Evolutionary conservation across 2,329 filamentous ascomycete species (phyloP).

Genomic region (Malbranchea cinnamomea): DNA sequence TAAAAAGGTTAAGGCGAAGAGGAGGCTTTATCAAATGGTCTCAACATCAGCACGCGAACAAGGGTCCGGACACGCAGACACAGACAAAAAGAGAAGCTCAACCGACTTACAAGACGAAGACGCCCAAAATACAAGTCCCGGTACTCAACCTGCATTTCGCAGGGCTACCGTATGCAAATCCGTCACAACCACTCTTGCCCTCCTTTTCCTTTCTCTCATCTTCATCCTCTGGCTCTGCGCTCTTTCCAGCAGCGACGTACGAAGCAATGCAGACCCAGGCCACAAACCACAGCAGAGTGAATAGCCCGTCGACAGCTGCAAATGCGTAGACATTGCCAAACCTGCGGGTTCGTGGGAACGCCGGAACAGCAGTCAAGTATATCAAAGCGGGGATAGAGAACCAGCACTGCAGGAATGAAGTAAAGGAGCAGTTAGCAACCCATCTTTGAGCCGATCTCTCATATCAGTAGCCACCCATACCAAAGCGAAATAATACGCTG

Average conservation of each 20-base stretch:
- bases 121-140: constrained; percentile 40
- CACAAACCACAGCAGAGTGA: constrained; percentile 42
- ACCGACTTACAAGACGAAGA: constrained; percentile 39
- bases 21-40: constrained; percentile 25
- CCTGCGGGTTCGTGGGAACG: constrained; percentile 42
- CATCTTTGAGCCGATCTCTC: too few species aligned
- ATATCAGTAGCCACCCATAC: constrained; percentile 23
- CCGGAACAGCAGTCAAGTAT: constrained; percentile 45
- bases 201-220: constrained; percentile 24
- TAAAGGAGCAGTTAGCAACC: constrained; percentile 4
- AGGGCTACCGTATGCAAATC: constrained; percentile 39
- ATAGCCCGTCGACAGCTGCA: constrained; percentile 39
- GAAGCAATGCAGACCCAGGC: constrained; percentile 42
- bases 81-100: neutral
- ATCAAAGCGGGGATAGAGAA: constrained; percentile 42
- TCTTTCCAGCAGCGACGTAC: constrained; percentile 41
- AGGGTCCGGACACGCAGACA: too few species aligned
- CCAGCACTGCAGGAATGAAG: constrained; percentile 36
- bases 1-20: constrained; percentile 38
- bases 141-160: constrained; percentile 43
- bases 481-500: constrained; percentile 43
- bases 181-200: constrained; percentile 36
- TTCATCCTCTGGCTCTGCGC: constrained; percentile 28
- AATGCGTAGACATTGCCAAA: constrained; percentile 48
- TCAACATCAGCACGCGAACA: neutral